phyloP scores from a whole-genome alignment of 805 yeast species.

The Metschnikowia lochheadii region DNA sequence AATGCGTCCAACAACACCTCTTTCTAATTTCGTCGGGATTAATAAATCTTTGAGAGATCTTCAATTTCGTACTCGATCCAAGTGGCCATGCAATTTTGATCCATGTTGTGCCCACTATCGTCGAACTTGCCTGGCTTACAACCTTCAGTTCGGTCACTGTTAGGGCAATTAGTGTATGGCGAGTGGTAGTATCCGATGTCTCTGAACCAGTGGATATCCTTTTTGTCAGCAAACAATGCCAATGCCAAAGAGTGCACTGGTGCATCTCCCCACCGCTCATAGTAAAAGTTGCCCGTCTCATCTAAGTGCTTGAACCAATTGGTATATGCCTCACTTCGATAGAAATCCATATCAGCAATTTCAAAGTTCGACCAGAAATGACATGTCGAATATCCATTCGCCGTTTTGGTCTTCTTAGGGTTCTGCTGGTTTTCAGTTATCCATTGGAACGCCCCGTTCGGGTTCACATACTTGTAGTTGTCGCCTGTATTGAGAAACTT shows the following conservation, averaged over 20 bases:
- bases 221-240: conserved; percentile 64
- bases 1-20: background rate
- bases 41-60: conserved; percentile 11
- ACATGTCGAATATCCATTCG: conserved; percentile 61
- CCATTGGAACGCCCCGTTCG: conserved; percentile 50
- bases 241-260: conserved; percentile 82
- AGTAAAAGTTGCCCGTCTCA: conserved; percentile 72
- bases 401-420: conserved; percentile 38
- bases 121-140: conserved; percentile 58
- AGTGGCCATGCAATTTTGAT: conserved; percentile 70
- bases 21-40: background rate
- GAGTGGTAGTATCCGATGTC: conserved; percentile 75
- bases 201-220: conserved; percentile 78
- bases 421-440: conserved; percentile 48
- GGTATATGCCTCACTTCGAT: conserved; percentile 61
- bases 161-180: conserved; percentile 78
- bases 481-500: conserved; percentile 55
- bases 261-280: conserved; percentile 94
- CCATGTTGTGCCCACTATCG: conserved; percentile 45
- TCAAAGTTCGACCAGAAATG: conserved; percentile 93
- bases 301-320: conserved; percentile 64
- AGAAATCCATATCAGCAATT: conserved; percentile 80
- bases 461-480: conserved; percentile 48
- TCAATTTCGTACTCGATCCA: conserved; percentile 53
- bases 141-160: conserved; percentile 36